Base-by-base conservation (phyloP, 1,284 basidiomycete species). In the Ceratobasidium sp. region DNA sequence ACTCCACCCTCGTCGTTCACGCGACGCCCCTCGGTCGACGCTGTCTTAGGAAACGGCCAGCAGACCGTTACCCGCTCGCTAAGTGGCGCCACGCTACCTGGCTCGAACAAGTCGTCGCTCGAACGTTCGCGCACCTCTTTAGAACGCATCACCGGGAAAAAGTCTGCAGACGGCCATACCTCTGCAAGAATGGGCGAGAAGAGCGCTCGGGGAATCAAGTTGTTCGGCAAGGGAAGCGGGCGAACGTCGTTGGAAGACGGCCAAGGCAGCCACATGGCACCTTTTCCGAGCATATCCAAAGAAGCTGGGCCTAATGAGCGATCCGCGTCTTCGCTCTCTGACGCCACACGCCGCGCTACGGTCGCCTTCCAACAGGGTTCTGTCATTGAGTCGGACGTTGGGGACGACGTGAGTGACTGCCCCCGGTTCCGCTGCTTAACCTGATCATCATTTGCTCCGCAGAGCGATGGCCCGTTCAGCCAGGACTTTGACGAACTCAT, bases 401-500 rank as follows among this genome's bases (percentile, higher is more conserved):
- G 66, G 4, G 66, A 69, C 39, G 66, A 69, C 22, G 66, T 69
- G 53, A 27, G 66, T 58, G 41, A 22, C 66, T 22, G 41, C 63
- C 27, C 31, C 63, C 14, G 11, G 31, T 8, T 27, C 2, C 48
- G 19, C 13, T n/a, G 53, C 24, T 51, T 37, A 43, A 34, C 51
- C 51, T 39, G 49, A 54, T 68, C 5, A 22, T 46, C 14, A 53
- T 34, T 48, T 39, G 62, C 34, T 56, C 27, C 11, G 19, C 66
- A 69, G 66, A 69, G 66, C 39, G 66, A 69, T 51, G 66, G 64
- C 19, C 64, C 66, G 13, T 69, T 56, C 27, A 58, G 14, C 34
- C 76, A 91, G 76, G 93, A 96, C 81, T 98, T 98, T 81, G 95
- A 98, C 82, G 90, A 94, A 81, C 85, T 97, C 81, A 90, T 98